phyloP scores from a whole-genome alignment of 2,329 filamentous ascomycete genomes.

The Xylariaceae sp. region DNA sequence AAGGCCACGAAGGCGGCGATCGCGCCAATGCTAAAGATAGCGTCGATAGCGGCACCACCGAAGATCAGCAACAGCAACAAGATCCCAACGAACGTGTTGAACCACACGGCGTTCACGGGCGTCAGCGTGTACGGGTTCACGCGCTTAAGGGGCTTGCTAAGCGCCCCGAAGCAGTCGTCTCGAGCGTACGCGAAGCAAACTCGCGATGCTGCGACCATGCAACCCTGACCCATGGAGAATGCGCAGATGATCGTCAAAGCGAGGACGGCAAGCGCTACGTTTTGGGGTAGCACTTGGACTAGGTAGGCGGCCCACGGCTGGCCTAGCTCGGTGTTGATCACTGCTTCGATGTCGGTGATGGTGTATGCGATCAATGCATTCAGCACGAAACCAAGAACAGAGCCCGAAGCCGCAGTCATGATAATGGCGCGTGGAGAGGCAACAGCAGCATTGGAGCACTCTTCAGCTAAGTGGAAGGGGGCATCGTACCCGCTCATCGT shows the following conservation, averaged over 20 bases:
- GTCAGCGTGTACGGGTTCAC: conserved; percentile 68
- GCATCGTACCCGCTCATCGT: conserved; percentile 44
- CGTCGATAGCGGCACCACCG: conserved; percentile 66
- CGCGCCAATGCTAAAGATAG: conserved; percentile 73
- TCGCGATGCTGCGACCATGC: conserved; percentile 69
- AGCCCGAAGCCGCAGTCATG: conserved; percentile 69
- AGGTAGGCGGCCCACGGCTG: conserved; percentile 76
- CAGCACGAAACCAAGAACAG: conserved; percentile 73
- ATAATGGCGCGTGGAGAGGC: conserved; percentile 75
- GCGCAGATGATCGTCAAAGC: conserved; percentile 70
- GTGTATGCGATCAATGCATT: conserved; percentile 77
- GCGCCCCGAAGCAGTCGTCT: conserved; percentile 68
- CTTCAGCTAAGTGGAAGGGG: conserved; percentile 72
- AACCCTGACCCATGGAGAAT: conserved; percentile 75
- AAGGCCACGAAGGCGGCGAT: conserved; percentile 71
- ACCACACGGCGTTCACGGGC: conserved; percentile 73
- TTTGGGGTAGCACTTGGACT: conserved; percentile 66
- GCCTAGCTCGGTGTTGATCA: conserved; percentile 64
- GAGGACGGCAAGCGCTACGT: conserved; percentile 66
- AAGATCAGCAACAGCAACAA: conserved; percentile 69
- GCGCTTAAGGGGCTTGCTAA: conserved; percentile 61
- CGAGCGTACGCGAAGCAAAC: conserved; percentile 77
- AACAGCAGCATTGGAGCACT: conserved; percentile 75
- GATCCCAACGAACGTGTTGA: conserved; percentile 66
- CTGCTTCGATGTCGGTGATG: conserved; percentile 65